These are phyloP conservation scores for Pleurotus pulmonarius DNA, from an alignment of 768 basidiomycete species.

Conservation along the genomic window DNA sequence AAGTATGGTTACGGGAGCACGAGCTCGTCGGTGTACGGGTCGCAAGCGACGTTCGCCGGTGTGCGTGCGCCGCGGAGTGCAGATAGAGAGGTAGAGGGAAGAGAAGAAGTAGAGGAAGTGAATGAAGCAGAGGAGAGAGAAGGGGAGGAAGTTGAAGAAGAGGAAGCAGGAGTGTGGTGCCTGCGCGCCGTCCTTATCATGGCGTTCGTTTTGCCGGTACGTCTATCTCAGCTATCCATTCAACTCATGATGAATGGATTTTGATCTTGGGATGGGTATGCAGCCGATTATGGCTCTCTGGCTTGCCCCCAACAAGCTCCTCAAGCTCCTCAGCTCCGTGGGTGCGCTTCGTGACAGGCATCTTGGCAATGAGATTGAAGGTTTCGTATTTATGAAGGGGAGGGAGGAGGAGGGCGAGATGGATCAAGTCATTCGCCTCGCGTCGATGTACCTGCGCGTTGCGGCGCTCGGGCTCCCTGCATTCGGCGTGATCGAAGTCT, in stretches of 20 bases:
- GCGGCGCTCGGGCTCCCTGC: conserved; percentile 8
- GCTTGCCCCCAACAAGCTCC: not conserved
- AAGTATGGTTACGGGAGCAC: too few relatives aligned
- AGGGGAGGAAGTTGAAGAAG: not conserved
- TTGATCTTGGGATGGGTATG: not conserved
- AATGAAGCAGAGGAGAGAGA: not conserved
- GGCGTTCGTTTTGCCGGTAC: not conserved
- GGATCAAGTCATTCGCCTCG: not conserved
- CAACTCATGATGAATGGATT: not conserved
- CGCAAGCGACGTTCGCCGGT: too few relatives aligned
- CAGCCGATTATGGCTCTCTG: not conserved
- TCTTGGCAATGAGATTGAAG: too few relatives aligned
- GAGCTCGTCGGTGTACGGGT: too few relatives aligned
- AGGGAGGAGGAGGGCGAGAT: not conserved
- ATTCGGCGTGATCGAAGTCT: conserved; percentile 7
- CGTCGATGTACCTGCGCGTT: not conserved
- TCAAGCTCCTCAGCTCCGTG: not conserved
- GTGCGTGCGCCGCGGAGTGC: too few relatives aligned
- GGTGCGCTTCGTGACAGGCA: too few relatives aligned
- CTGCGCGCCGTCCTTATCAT: not conserved
- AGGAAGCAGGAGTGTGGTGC: not conserved
- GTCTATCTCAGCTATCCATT: not conserved
- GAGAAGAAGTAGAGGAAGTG: not conserved
- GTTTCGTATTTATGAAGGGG: too few relatives aligned
- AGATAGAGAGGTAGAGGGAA: not conserved